Conservation (phyloP, 2,329 filamentous ascomycete species). For the Coniochaeta sp. region DNA sequence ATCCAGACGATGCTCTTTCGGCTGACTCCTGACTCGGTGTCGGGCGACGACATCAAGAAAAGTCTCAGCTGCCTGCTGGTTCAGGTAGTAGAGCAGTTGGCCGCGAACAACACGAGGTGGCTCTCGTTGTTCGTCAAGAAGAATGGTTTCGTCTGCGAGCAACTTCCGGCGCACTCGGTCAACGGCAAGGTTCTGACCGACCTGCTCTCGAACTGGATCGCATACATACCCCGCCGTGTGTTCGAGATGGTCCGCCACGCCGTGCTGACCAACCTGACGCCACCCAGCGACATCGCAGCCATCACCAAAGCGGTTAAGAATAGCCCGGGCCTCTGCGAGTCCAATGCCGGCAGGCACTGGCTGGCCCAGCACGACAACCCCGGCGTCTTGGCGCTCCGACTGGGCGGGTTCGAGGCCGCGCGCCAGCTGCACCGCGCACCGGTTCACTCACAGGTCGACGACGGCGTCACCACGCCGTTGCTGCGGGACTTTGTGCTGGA, state of each 20-base stretch:
- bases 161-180: conserved; percentile 16
- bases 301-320: conserved; percentile 17
- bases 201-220: conserved; percentile 5
- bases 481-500: background rate
- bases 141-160: conserved; percentile 16
- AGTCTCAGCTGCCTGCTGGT: conserved; percentile 17
- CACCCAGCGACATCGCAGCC: conserved; percentile 11
- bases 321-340: conserved; percentile 15
- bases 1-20: conserved; percentile 7
- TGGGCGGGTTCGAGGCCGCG: background rate
- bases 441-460: background rate
- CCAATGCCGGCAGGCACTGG: conserved; percentile 23
- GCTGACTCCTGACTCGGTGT: conserved; percentile 3
- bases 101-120: conserved; percentile 22
- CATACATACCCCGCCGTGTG: conserved; percentile 10
- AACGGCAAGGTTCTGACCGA: conserved; percentile 4
- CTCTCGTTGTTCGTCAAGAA: conserved; percentile 21
- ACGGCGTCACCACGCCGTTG: background rate
- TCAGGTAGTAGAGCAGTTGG: conserved; percentile 17
- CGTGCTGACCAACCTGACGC: conserved; percentile 15
- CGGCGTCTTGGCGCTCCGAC: background rate
- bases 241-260: conserved; percentile 12
- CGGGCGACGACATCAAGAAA: background rate
- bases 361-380: conserved; percentile 4
- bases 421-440: background rate